Base-by-base conservation (phyloP, 2,329 filamentous ascomycete species). In the Hymenoscyphus fraxineus region DNA sequence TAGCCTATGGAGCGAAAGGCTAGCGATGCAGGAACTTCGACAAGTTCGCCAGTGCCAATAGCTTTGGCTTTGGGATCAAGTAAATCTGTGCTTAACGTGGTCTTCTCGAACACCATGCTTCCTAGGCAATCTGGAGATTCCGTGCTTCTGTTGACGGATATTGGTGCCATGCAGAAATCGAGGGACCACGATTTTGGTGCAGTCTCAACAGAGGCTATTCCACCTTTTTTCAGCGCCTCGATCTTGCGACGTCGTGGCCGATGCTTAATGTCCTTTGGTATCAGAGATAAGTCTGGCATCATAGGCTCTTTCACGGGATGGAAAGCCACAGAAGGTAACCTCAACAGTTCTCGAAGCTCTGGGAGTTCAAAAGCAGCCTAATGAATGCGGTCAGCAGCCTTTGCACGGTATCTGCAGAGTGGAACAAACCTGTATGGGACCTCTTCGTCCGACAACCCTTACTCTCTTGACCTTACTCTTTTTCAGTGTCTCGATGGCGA, bases 1-100 rank as follows among this genome's bases (percentile, higher is more conserved):
- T 99, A 99, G 6, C 95, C 95, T 55, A 99, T 93, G n/a, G 92
- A 96, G 19, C 93, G 87, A 78, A 99, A 97, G 16, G 92, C 93
- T 3, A 94, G 75, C 6, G 87, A 83, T 0, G 92, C 87, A 0
- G 85, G 81, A 5, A 96, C 70, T 3, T 81, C 75, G 2, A 83
- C 65, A 1, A 78, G 78, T 65, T 85, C 78, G 0, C 80, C 83
- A 0, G 83, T 86, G 13, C 78, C 74, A 3, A 77, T 74, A 15
- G 82, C 80, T 61, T 80, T 78, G 9, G 84, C 80, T 54, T 77
- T 70, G 16, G 83, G 81, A 74, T 81, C 84, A 78, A 82, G 86
- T 65, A 74, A 82, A 71, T 83, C 76, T 12, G 85, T 81, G 0
- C 79, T 78, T 44, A 93, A 76, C 62, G 78, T 72, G 19, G 83